These are phyloP conservation scores for Carpinus fangiana DNA, from an alignment of 306 rosid species.

Conservation along the genomic window DNA sequence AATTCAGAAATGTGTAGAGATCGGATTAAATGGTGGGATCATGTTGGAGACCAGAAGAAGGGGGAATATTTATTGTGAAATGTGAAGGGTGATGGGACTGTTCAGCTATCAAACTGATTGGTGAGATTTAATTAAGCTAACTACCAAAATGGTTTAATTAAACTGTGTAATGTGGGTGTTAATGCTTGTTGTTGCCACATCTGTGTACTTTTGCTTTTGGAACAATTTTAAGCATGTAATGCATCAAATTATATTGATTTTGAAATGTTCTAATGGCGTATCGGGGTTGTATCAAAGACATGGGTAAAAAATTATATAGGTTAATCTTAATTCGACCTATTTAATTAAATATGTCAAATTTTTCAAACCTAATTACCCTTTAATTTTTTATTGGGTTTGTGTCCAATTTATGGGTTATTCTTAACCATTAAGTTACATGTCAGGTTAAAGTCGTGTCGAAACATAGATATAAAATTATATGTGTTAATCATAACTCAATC, in stretches of 20 bases:
- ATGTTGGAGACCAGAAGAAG: background rate
- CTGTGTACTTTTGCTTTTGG: background rate
- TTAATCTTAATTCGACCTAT: too few relatives aligned
- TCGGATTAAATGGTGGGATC: conserved; percentile 5
- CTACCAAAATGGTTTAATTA: background rate
- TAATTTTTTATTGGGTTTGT: too few relatives aligned
- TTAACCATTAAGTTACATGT: too few relatives aligned
- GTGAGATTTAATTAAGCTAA: background rate
- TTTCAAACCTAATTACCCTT: too few relatives aligned
- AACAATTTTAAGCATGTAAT: background rate
- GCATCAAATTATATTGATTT: background rate
- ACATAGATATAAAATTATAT: too few relatives aligned
- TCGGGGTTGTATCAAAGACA: too few relatives aligned
- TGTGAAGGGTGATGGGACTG: conserved; percentile 7
- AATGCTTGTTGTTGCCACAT: background rate
- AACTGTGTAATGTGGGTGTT: background rate
- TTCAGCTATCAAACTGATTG: conserved; percentile 10
- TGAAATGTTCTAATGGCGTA: background rate
- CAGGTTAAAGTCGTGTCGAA: too few relatives aligned
- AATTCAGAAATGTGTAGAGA: conserved; percentile 1
- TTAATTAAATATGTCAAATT: too few relatives aligned
- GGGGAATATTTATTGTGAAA: conserved; percentile 6
- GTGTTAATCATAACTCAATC: too few relatives aligned
- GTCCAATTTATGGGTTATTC: too few relatives aligned
- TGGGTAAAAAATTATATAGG: too few relatives aligned